Conservation (phyloP, 495 filamentous ascomycete species). For the Xylaria flabelliformis region DNA sequence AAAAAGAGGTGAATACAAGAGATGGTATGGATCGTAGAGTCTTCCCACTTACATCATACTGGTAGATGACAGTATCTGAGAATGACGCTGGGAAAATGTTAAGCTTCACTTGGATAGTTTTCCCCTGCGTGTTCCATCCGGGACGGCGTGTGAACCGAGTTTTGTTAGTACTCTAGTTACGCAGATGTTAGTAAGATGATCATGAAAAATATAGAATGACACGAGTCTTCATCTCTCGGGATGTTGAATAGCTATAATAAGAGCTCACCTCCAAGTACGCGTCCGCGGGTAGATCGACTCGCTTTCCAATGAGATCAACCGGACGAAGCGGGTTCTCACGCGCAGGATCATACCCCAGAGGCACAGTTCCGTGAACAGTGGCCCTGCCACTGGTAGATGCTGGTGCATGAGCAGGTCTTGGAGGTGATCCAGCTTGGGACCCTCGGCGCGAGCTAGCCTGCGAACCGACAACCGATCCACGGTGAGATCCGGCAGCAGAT, state of each 20-base stretch:
- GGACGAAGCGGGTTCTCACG: slow-evolving; percentile 28
- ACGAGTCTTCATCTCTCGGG: not conserved
- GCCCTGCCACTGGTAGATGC: slow-evolving; percentile 24
- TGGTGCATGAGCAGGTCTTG: not conserved
- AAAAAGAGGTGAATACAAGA: slow-evolving; percentile 1
- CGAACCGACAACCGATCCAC: slow-evolving; percentile 16
- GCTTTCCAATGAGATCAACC: slow-evolving; percentile 41
- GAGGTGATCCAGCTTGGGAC: slow-evolving; percentile 21
- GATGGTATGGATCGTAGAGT: not conserved
- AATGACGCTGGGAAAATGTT: slow-evolving; percentile 74
- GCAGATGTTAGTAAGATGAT: no score
- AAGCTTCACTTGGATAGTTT: slow-evolving; percentile 61
- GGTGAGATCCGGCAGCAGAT: slow-evolving; percentile 24
- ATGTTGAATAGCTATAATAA: not conserved
- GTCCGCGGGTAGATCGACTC: slow-evolving; percentile 53
- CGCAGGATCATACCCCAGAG: slow-evolving; percentile 42
- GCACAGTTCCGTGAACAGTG: slow-evolving; percentile 24
- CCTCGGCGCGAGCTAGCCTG: not conserved
- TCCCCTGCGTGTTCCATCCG: slow-evolving; percentile 63
- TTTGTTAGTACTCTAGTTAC: slow-evolving; percentile 7
- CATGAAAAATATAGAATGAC: not conserved
- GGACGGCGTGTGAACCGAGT: slow-evolving; percentile 33
- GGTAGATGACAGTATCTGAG: slow-evolving; percentile 64
- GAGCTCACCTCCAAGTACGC: slow-evolving; percentile 44
- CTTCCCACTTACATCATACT: slow-evolving; percentile 80